Evolutionary conservation across 169 alveolate species (phyloP).

Genomic region (Pseudocohnilembus persalinus): DNA sequence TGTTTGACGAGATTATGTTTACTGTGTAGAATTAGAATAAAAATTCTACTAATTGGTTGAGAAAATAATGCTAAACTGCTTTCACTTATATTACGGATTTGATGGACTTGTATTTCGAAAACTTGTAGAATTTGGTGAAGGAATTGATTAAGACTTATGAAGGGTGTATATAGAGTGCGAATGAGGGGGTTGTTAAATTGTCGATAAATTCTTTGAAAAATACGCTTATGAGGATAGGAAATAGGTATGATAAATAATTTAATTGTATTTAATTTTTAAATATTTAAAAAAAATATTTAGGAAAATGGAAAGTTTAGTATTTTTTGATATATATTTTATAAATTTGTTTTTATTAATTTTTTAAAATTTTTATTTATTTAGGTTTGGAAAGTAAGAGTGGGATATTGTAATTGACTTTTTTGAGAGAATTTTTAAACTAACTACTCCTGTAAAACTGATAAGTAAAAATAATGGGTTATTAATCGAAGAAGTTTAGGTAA

Average conservation of each 20-base stretch:
- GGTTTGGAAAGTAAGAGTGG: conserved; percentile 38
- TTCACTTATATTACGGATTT: conserved; percentile 34
- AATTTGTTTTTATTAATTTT: no score
- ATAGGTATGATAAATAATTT: no score
- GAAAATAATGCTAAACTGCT: conserved; percentile 36
- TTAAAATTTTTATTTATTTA: no score
- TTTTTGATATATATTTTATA: no score
- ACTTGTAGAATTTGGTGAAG: conserved; percentile 16
- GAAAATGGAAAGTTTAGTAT: no score
- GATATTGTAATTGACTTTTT: conserved; percentile 31
- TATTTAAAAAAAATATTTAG: no score
- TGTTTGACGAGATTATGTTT: conserved; percentile 50
- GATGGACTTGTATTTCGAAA: conserved; percentile 25
- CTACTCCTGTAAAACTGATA: conserved; percentile 30
- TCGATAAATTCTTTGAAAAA: conserved; percentile 34
- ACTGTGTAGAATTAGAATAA: conserved; percentile 27
- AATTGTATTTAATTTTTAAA: no score
- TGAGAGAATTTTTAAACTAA: conserved; percentile 33
- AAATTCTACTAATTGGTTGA: conserved; percentile 32
- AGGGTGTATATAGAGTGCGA: conserved; percentile 34
- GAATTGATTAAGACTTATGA: conserved; percentile 41
- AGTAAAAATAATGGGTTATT: background rate
- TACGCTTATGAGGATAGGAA: conserved; percentile 27
- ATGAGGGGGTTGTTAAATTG: conserved; percentile 30
- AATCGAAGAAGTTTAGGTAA: background rate